Evolutionary conservation across 768 basidiomycete genomes (phyloP), one percentile per base, ranked within the genome.

Genomic region (Calocybe indica): DNA sequence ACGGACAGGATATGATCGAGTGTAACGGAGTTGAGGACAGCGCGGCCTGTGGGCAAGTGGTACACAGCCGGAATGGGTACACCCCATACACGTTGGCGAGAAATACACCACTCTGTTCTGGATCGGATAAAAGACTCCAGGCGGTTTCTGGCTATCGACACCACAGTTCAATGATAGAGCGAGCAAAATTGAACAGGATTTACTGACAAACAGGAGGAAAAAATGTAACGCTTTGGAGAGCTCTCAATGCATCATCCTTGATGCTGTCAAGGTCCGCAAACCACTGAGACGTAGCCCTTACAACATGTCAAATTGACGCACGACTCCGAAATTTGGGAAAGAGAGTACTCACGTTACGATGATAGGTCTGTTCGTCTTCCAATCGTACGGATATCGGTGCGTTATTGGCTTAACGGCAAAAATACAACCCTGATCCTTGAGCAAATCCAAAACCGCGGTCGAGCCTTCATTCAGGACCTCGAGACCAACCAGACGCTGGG

Each of bases 81-180:
- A 13, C 95, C 95, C 95, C 95, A 99, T 13, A 88, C 87, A 30
- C 95, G 85, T 60, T 99, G 95, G 5, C 95, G 85, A 36, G 95
- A 98, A 47, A 99, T 97, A 59, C 95, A 99, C 95, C 95, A 99
- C 68, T 99, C 95, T 0, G 92, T 92, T 8, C 95, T 89, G 0
- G 85, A 86, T 2, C 72, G 78, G 44, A 97, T 75, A 62, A 92
- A 95, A 0, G 92, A 73, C 53, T 91, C 84, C 7, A 99, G 80
- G n/a, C 93, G 85, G 40, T 84, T 87, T 7, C 85, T 83, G 2
- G 92, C 94, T 96, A 30, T 13, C 41, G 22, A 14, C 11, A 30
- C 36, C 32, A 43, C 22, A 22, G 4, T 2, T 22, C 22, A 22
- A 22, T 22, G 22, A 22, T 4, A 22, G 22, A 22, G 22, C 22